A percentile compares a stretch with the other conserved stretches of the same genome.
These are phyloP conservation scores for Colletotrichum melonis DNA, from an alignment of 2,329 filamentous ascomycete species.

Conservation along the genomic window DNA sequence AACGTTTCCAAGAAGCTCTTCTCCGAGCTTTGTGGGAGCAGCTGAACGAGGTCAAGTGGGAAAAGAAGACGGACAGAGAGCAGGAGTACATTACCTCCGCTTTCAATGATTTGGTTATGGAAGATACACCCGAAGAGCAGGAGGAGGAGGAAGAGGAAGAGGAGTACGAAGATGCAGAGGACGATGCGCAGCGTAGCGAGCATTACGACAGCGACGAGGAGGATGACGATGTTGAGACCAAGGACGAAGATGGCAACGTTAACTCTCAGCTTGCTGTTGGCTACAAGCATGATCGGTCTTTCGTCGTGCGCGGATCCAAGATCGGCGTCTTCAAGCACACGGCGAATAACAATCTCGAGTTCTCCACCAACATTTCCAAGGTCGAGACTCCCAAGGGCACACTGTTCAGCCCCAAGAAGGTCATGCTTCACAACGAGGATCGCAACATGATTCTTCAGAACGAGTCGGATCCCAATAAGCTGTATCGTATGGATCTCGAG, in stretches of 20 bases:
- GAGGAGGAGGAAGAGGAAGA: conserved; percentile 62
- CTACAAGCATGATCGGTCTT: conserved; percentile 96
- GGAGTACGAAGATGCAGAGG: conserved; percentile 69
- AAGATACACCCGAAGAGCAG: conserved; percentile 70
- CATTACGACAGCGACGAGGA: conserved; percentile 78
- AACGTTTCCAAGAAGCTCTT: conserved; percentile 90
- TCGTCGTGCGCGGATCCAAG: conserved; percentile 96
- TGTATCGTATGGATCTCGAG: conserved; percentile 98
- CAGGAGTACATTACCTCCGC: conserved; percentile 95
- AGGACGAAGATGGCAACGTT: conserved; percentile 80
- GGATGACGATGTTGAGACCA: conserved; percentile 77
- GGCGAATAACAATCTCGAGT: conserved; percentile 90
- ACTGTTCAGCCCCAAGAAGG: conserved; percentile 93
- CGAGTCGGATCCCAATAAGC: conserved; percentile 82
- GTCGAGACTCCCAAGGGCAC: conserved; percentile 89
- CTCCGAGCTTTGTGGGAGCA: conserved; percentile 98
- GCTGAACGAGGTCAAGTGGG: conserved; percentile 93
- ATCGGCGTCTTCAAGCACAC: conserved; percentile 99
- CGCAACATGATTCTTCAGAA: conserved; percentile 91
- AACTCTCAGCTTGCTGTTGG: conserved; percentile 96
- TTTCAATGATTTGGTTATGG: conserved; percentile 94
- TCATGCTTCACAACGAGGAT: conserved; percentile 95
- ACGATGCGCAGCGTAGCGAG: conserved; percentile 76
- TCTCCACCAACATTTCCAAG: conserved; percentile 96
- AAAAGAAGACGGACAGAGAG: conserved; percentile 90